Evolutionary conservation across 371 early-diverging fungal genomes (phyloP), one percentile per base, ranked within the genome.

Genomic region (Mucor plumbeus): DNA sequence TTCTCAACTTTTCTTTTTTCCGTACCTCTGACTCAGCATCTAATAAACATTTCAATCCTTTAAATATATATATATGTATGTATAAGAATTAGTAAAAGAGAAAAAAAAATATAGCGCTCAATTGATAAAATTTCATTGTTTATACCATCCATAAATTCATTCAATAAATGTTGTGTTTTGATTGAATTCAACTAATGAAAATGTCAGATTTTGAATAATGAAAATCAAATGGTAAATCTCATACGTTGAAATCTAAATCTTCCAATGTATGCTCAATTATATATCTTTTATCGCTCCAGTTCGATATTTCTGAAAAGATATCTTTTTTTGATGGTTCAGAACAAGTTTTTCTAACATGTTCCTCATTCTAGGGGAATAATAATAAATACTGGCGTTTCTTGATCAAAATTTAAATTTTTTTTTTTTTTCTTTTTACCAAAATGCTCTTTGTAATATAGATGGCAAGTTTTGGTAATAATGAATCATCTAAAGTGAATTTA

Each of bases 311-410:
- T 26, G 50, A 50, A 26, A 50, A 50, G 4, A 70, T 31, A 1
- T 65, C 43, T 21, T 58, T 33, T 33, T 63, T 53, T 14, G 53
- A 26, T 8, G 63, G 71, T 33, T 70, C 66, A 65, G 71, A 70
- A 39, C 66, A 70, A 8, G 59, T 66, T 26, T 65, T 19, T 35
- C 59, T 40, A 43, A 56, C 26, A 17, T 53, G 39, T 4, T 48
- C 40, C 53, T 66, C 66, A 54, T 66, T 70, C 67, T 70, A 39
- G 14, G 7, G 7, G 17, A 38, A 36, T 7, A 48, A 14, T 19
- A 50, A 40, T 8, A 41, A 7, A 48, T 14, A 38, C 6, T 14
- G 35, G 21, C 4, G 15, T 35, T 63, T 19, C 5, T 10, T 14
- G 38, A 26, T 26, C 26, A 26, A 26, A 26, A 26, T 26, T 26